Evolutionary conservation across 2,329 filamentous ascomycete genomes (phyloP), one percentile per base, ranked within the genome.

Genomic region (Pestalotiopsis sp.): DNA sequence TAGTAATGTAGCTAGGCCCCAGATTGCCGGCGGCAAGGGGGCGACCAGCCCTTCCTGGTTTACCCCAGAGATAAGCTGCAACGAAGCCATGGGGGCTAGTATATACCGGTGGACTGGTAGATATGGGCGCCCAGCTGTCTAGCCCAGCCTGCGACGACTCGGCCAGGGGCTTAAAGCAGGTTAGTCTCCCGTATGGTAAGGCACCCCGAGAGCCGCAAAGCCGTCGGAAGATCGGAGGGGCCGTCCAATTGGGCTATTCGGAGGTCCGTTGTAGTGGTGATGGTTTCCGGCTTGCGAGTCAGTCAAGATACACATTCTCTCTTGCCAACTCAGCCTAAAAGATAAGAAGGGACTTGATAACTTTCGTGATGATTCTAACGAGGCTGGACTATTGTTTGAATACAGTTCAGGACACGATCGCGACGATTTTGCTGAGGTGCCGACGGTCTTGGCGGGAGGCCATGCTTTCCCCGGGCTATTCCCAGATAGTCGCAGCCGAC

Each of bases 161-260:
- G 20, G 41, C 23, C n/a, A 41, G 17, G 23, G 41, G 39, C 23
- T 52, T n/a, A 52, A 55, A 27, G 64, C 27, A 45, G 23, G 13
- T 58, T 31, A 65, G 64, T 31, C 23, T n/a, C 7, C n/a, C 62
- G n/a, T 36, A 2, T 36, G 31, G 7, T 4, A 63, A 17, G 25
- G 14, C 60, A 14, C 41, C 20, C 64, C 64, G 64, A 65, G 64
- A 65, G 64, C 64, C 64, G 64, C 31, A 36, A 36, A 57, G 31
- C 64, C 64, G 64, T 65, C 64, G 64, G 64, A 23, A 65, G 64
- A 31, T 65, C 64, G 64, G 64, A 64, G 62, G 62, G 14, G 17
- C 11, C 41, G 17, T 27, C 12, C 3, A 23, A 36, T 45, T 11
- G 17, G 13, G 41, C 9, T 13, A 23, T 52, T 64, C 62, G 62